phyloP scores from a whole-genome alignment of 139 green algal species.

The Nannochloris sp. region DNA sequence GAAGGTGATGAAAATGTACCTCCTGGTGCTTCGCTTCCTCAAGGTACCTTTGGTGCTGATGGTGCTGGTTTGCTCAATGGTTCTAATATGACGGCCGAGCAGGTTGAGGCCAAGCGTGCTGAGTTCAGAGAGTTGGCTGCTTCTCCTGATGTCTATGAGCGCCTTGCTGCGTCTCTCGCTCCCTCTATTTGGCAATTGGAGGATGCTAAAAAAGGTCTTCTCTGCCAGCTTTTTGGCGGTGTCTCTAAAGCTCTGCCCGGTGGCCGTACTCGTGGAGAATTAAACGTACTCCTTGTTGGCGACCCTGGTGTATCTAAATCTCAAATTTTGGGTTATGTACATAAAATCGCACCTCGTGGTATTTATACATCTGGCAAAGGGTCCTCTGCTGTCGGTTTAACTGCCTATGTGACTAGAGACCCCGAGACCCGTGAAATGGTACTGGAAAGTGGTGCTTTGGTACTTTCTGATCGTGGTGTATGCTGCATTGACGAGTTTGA shows the following conservation, averaged over 20 bases:
- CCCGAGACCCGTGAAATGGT: constrained; percentile 90
- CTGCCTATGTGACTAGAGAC: constrained; percentile 91
- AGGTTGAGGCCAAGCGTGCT: constrained; percentile 20
- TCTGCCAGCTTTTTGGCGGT: constrained; percentile 80
- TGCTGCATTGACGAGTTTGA: constrained; percentile 99
- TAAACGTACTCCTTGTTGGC: constrained; percentile 96
- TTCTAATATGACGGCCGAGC: constrained; percentile 25
- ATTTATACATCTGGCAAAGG: constrained; percentile 94
- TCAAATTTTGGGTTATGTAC: constrained; percentile 91
- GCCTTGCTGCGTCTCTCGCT: constrained; percentile 75
- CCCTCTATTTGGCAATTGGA: constrained; percentile 97
- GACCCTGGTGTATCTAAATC: constrained; percentile 94
- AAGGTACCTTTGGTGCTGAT: background rate
- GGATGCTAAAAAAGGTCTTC: constrained; percentile 90
- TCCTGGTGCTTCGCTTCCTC: background rate
- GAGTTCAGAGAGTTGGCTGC: constrained; percentile 44
- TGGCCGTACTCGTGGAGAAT: constrained; percentile 62
- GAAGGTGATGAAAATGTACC: constrained; percentile 1
- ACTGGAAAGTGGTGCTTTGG: constrained; percentile 91
- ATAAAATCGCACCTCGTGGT: constrained; percentile 89
- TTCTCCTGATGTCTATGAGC: constrained; percentile 80
- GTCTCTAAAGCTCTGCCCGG: constrained; percentile 55
- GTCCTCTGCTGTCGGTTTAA: constrained; percentile 88
- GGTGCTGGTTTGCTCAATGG: constrained; percentile 3
- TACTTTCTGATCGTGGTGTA: constrained; percentile 85